phyloP scores from a whole-genome alignment of 768 basidiomycete genomes.

The Boletus rex-veris region DNA sequence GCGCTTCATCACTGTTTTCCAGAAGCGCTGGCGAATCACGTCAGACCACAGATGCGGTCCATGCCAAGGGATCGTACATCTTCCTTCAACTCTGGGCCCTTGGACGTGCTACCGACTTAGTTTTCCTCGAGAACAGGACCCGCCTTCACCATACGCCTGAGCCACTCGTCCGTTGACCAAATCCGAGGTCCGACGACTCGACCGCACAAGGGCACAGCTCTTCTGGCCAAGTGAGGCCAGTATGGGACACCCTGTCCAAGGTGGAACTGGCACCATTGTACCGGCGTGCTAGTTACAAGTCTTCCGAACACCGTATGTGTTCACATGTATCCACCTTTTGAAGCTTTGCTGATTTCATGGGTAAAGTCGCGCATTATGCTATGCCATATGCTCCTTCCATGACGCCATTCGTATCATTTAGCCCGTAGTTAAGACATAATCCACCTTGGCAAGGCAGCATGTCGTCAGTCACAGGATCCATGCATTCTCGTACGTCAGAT shows the following conservation, averaged over 20 bases:
- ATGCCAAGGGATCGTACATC: no score
- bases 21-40: no score
- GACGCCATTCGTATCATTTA: slow-evolving; percentile 33
- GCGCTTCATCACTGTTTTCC: no score
- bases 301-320: slow-evolving; percentile 43
- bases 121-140: no score
- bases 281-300: slow-evolving; percentile 42
- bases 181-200: no score
- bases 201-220: slow-evolving; percentile 19
- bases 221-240: slow-evolving; percentile 32
- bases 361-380: slow-evolving; percentile 30
- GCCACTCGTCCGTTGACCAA: no score
- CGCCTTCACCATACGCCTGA: no score
- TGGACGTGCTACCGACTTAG: no score
- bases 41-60: no score
- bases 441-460: slow-evolving; percentile 44
- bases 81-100: no score
- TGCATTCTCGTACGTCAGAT: slow-evolving; percentile 38
- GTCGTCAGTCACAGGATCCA: slow-evolving; percentile 37
- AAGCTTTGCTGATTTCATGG: not conserved
- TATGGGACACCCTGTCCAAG: slow-evolving; percentile 29
- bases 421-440: slow-evolving; percentile 45
- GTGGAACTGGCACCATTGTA: slow-evolving; percentile 37
- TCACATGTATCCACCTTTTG: slow-evolving; percentile 1
- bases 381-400: slow-evolving; percentile 29